Base-by-base conservation (phyloP, 2,329 filamentous ascomycete genomes). In the Colletotrichum tropicicola region DNA sequence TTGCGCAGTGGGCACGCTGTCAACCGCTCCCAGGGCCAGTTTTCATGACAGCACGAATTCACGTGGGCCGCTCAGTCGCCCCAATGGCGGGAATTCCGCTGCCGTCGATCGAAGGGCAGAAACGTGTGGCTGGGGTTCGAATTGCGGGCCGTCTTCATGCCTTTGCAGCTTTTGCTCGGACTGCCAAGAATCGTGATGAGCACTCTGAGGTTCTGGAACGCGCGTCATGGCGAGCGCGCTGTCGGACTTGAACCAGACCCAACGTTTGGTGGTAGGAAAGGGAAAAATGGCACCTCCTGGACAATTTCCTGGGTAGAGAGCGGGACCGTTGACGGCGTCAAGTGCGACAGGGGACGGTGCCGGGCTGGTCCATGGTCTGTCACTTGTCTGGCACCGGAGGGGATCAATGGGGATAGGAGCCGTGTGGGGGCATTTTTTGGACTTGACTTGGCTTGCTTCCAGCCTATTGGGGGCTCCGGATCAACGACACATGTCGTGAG, bases 161-260 rank as follows among this genome's bases (percentile, higher is more conserved):
- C 35, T n/a, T n/a, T n/a, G n/a, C n/a, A n/a, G n/a, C n/a, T n/a
- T n/a, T 39, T 37, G 39, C 32, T 47, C 32, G 27, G 41, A 63
- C 32, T 54, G 61, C 55, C 61, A 64, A 60, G 61, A 44, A 25
- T 17, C 15, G n/a, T 23, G 15, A 17, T 35, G 32, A 28, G 30
- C 41, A 35, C 27, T 30, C 19, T 44, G 55, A 47, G 23, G 39
- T 53, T 48, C 47, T 43, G 60, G 54, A 64, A 59, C 59, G 59
- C 53, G 59, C 54, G 53, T 63, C 54, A 39, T 45, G 30, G 30
- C 21, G 54, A 45, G 28, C 6, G 28, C 6, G 44, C 44, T 47
- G 23, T 28, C 23, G 23, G 44, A 19, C 39, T 28, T 19, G 13
- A 30, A 19, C 39, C 30, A 30, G 30, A 30, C 27, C 27, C 43